Base-by-base conservation (phyloP, 768 basidiomycete genomes). In the Mrakia frigida region DNA sequence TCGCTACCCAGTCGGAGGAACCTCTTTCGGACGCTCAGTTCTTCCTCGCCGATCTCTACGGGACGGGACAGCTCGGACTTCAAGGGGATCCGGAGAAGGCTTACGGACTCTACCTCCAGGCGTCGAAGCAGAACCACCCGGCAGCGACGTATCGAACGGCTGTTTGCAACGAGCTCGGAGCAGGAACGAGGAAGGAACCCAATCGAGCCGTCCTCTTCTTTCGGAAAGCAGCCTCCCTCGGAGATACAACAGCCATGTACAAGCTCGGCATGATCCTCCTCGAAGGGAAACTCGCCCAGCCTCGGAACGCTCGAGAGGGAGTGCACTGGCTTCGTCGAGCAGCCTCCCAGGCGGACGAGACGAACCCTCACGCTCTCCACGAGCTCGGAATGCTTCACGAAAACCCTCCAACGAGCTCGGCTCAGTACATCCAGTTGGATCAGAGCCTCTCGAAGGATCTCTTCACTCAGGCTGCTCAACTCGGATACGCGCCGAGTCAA, bases 231-330 rank as follows among this genome's bases (percentile, higher is more conserved):
- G 94, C 94, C 13, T 94, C 94, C 1, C 85, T 98, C 50, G 95
- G 95, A 28, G 97, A 98, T 83, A 98, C 96, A 0, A 90, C 96
- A 37, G 97, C 94, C 4, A 99, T 98, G 97, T 98, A 97, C 86
- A 98, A 98, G 83, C 89, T 99, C n/a, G 94, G 94, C n/a, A 95
- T 97, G 91, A 92, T 98, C 79, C 87, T 97, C 41, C 86, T 98
- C 31, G 88, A 92, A 50, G 96, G 95, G 16, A 84, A 89, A 23
- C 87, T 98, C 6, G 91, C 89, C 35, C 93, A 95, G 82, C 88
- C 87, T 74, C 89, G 88, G 79, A 97, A 97, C 82, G 89, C 89
- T 1, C 89, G 94, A 43, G 97, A 99, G 82, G 95, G 94, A 9
- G 88, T 96, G 79, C 90, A 89, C 76, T 99, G 97, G 97, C 86